phyloP scores from a whole-genome alignment of 2,329 filamentous ascomycete species.

The Ophiocordyceps robertsii region DNA sequence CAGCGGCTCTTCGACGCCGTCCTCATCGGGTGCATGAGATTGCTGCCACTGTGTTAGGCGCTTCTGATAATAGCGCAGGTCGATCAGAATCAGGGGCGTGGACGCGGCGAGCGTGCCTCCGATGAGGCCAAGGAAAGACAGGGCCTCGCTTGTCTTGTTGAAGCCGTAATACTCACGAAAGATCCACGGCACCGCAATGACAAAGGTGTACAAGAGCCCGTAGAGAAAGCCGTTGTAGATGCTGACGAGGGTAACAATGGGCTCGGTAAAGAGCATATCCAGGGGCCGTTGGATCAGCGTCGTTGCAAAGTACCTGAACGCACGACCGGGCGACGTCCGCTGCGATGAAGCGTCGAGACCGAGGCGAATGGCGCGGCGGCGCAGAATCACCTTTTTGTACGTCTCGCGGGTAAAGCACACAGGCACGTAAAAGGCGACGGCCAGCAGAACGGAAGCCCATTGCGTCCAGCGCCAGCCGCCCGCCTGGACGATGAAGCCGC shows the following conservation, averaged over 20 bases:
- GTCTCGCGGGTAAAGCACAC: constrained; percentile 48
- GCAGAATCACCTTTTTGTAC: constrained; percentile 44
- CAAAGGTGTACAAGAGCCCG: constrained; percentile 45
- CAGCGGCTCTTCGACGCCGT: constrained; percentile 28
- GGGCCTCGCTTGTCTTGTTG: constrained; percentile 43
- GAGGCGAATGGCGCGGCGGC: constrained; percentile 26
- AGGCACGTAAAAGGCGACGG: constrained; percentile 37
- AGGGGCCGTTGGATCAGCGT: constrained; percentile 48
- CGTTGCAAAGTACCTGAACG: constrained; percentile 17
- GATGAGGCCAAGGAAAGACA: constrained; percentile 55
- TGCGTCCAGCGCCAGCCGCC: constrained; percentile 52
- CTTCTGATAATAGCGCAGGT: constrained; percentile 41
- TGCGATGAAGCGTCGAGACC: constrained; percentile 13
- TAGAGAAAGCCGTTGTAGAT: constrained; percentile 54
- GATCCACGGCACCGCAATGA: constrained; percentile 51
- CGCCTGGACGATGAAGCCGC: constrained; percentile 51
- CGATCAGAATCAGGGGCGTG: constrained; percentile 25
- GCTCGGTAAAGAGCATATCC: constrained; percentile 56
- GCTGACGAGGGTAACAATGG: constrained; percentile 52
- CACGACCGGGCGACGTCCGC: constrained; percentile 9
- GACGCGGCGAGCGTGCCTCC: constrained; percentile 48
- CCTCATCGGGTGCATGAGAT: constrained; percentile 22
- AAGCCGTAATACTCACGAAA: constrained; percentile 48
- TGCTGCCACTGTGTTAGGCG: constrained; percentile 32
- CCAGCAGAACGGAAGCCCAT: constrained; percentile 23